Base-by-base conservation (phyloP, 495 filamentous ascomycete genomes). In the Immersiella caudata region DNA sequence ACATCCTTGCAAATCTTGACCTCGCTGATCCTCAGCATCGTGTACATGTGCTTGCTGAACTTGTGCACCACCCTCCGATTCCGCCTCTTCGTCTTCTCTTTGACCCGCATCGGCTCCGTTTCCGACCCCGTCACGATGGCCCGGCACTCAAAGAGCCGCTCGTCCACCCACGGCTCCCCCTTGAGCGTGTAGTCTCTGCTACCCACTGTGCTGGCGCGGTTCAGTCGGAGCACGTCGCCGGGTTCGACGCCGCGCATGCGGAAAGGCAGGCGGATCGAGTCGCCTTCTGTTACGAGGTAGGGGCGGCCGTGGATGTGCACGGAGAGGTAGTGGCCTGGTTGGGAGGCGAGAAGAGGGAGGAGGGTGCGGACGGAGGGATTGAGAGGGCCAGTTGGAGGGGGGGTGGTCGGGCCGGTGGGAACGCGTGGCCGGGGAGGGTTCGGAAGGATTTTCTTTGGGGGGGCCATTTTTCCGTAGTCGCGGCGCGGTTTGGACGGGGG, bases 51-150 rank as follows among this genome's bases (percentile, higher is more conserved):
- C 85, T 98, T 96, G 81, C 91, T 97, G 77, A 79, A 86, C 18
- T 93, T 88, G 46, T 75, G 83, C 82, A 88, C 91, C 12, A 87
- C 84, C 72, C 88, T 87, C 74, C 96, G 83, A 74, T 89, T 86
- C 82, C 95, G 88, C 79, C 89, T 79, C 88, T 97, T 97, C 73
- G 91, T 98, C 91, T 98, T 98, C 84, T 93, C 86, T 81, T 91
- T 91, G 64, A 92, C 76, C 65, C 93, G 82, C 85, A 97, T 77
- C 54, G 96, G 96, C 85, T 98, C 95, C 35, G 84, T 80, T 79
- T 98, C 96, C 29, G 90, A 87, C 11, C 92, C 93, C 64, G 93
- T 83, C n/a, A 98, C 93, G 49, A 88, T 85, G 2, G 93, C 92
- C 58, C 94, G 85, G 78, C 93, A 97, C 76, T 90, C 89, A 71